Percentiles rank a stretch among this genome's conserved stretches.
These are phyloP conservation scores for Pichia kluyveri DNA, from an alignment of 805 yeast genomes.

Conservation along the genomic window DNA sequence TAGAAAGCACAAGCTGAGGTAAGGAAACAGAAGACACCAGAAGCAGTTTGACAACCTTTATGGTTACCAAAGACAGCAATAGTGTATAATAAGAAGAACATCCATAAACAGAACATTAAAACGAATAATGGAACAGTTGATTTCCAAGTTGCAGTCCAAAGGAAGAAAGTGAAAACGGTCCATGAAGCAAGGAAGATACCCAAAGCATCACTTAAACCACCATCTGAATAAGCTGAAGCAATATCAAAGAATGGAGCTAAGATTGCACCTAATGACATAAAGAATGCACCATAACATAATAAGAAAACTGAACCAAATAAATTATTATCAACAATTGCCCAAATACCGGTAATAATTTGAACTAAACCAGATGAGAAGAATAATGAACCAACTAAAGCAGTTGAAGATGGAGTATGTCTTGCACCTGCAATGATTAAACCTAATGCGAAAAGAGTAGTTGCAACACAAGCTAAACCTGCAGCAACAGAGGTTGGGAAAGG, in stretches of 20 bases:
- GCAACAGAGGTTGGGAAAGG: conserved; percentile 42
- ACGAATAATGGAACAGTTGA: conserved; percentile 32
- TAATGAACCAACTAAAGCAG: conserved; percentile 34
- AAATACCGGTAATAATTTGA: conserved; percentile 39
- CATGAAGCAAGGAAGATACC: conserved; percentile 40
- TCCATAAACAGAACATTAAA: conserved; percentile 30
- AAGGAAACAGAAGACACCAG: conserved; percentile 35
- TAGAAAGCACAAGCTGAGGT: conserved; percentile 33
- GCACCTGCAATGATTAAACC: conserved; percentile 38
- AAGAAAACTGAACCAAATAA: conserved; percentile 40
- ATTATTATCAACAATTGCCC: conserved; percentile 41
- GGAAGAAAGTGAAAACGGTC: conserved; percentile 37
- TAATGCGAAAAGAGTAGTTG: conserved; percentile 38
- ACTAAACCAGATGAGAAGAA: conserved; percentile 42
- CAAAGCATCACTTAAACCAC: conserved; percentile 30
- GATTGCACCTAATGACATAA: conserved; percentile 36
- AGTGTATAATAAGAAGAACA: conserved; percentile 33
- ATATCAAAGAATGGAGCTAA: conserved; percentile 35
- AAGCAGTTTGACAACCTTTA: conserved; percentile 25
- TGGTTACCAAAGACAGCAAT: conserved; percentile 31
- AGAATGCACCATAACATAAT: conserved; percentile 40
- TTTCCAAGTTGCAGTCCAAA: conserved; percentile 35
- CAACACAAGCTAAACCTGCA: conserved; percentile 37
- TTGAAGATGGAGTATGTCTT: conserved; percentile 32
- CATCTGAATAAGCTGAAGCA: conserved; percentile 28